Percentiles rank a stretch among this genome's conserved stretches.
Evolutionary conservation across 169 alveolate species (phyloP).

Genomic region (Blepharisma undulans): DNA sequence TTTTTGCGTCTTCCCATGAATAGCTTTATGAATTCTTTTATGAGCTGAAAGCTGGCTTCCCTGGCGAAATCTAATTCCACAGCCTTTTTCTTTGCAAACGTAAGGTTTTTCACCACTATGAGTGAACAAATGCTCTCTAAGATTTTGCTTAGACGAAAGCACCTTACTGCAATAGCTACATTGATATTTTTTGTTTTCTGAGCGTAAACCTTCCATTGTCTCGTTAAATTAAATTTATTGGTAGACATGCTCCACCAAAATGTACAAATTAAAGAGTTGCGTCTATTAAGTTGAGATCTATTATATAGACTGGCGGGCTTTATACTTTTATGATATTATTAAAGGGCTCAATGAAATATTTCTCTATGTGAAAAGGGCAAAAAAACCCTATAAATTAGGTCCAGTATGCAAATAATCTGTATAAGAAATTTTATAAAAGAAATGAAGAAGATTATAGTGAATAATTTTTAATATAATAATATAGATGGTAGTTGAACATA

Average conservation of each 20-base stretch:
- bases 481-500: not conserved
- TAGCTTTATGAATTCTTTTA: constrained; percentile 39
- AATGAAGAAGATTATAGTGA: not conserved
- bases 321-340: not conserved
- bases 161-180: constrained; percentile 48
- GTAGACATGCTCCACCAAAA: not conserved
- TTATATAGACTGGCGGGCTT: not conserved
- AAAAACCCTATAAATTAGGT: not conserved
- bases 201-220: not conserved
- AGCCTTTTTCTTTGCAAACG: constrained; percentile 44
- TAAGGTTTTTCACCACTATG: constrained; percentile 58
- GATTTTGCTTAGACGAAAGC: constrained; percentile 47
- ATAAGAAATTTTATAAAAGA: not conserved
- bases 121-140: constrained; percentile 54
- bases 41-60: constrained; percentile 55
- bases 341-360: not conserved
- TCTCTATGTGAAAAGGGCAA: not conserved
- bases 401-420: not conserved
- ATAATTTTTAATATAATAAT: too few relatives aligned
- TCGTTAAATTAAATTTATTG: not conserved
- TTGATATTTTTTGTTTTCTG: not conserved
- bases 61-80: constrained; percentile 48
- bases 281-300: not conserved
- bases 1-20: not conserved
- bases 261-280: not conserved